Base-by-base conservation (phyloP, 208 protist genomes). In the Leishmania amazonensis region DNA sequence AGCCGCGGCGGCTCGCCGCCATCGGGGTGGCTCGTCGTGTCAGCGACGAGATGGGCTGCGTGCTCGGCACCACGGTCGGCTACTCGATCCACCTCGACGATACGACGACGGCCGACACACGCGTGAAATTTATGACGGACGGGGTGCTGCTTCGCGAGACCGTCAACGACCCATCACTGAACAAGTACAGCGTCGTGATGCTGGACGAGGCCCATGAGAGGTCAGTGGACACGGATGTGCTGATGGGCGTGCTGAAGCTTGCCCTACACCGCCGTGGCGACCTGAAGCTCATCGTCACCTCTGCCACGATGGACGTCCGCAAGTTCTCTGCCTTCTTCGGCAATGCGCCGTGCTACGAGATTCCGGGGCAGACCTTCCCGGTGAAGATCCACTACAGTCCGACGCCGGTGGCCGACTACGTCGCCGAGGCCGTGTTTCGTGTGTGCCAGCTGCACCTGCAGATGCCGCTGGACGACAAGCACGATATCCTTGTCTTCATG, bases 201-300 rank as follows among this genome's bases (percentile, higher is more conserved):
- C 91, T 99, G 8, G 99, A 99, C 92, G 99, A 99, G 90, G 99
- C 99, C 28, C 99, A 99, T 92, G 99, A 99, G 85, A 88, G 96
- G 3, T 95, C 90, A 21, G 86, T 98, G 13, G 89, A 99, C 86
- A 99, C 99, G 17, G 99, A 99, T 84, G 97, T 99, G 31, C 88
- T 99, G 35, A 99, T 99, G 90, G 99, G 99, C 19, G 91, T 99
- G 57, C 87, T 99, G 54, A 96, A 98, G 81, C 93, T 93, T 17
- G 93, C 97, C 8, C 83, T 98, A 42, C 87, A 89, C 31, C 86
- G 88, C 17, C 88, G 87, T 28, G 80, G 91, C 0, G 99, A 99
- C 81, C 81, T 99, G 9, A 99, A 99, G 88, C 87, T 99, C 3
- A 99, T 99, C 73, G 98, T 99, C 4, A 99, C 99, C 4, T 99